Conservation (phyloP, 257 asterid species). For the Cinchona pubescens region DNA sequence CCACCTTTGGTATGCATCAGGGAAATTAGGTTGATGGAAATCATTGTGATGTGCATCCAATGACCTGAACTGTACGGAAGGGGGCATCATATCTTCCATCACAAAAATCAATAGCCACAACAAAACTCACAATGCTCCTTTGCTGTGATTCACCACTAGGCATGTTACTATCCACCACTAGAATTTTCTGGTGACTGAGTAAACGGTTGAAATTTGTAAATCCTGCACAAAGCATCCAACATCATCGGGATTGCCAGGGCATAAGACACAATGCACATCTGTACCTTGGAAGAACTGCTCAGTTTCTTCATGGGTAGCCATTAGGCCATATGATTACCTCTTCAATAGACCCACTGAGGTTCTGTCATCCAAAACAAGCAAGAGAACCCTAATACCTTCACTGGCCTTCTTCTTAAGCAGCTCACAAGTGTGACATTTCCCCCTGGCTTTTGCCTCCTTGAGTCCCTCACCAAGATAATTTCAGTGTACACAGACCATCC, state of each 20-base stretch:
- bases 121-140: conserved; percentile 75
- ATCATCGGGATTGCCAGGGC: conserved; percentile 81
- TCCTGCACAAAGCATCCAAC: conserved; percentile 77
- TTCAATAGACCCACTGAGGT: conserved; percentile 67
- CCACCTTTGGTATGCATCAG: conserved; percentile 74
- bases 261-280: conserved; percentile 64
- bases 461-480: conserved; percentile 61
- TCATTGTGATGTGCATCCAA: conserved; percentile 82
- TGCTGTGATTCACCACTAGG: conserved; percentile 41
- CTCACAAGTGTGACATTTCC: conserved; percentile 65
- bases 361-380: conserved; percentile 90
- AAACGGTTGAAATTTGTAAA: conserved; percentile 72
- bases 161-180: conserved; percentile 60
- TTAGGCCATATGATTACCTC: conserved; percentile 76
- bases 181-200: conserved; percentile 87
- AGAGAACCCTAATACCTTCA: conserved; percentile 71
- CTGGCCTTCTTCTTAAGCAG: conserved; percentile 68
- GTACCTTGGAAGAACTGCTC: conserved; percentile 49
- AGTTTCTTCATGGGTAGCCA: conserved; percentile 91
- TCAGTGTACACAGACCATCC: conserved; percentile 93
- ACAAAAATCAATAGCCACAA: conserved; percentile 85
- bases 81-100: conserved; percentile 84
- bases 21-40: conserved; percentile 78
- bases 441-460: conserved; percentile 74
- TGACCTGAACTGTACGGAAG: conserved; percentile 72